A percentile compares a stretch with the other conserved stretches of the same genome.
Conservation (phyloP, 768 basidiomycete genomes). For the Boletellus ananiceps region DNA sequence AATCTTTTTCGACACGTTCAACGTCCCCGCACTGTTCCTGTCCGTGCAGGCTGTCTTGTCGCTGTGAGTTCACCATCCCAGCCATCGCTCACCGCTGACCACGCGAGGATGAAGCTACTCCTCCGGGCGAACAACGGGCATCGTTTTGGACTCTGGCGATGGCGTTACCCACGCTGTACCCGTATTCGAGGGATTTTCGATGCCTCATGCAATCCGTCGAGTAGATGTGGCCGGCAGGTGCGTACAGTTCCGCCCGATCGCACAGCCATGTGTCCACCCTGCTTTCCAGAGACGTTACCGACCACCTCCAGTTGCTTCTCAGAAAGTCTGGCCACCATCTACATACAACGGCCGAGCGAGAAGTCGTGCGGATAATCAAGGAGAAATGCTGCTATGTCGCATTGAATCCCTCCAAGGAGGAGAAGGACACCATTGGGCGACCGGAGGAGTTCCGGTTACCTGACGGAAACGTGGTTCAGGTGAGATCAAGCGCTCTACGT, state of each 20-base stretch:
- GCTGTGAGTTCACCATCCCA: slow-evolving; percentile 55
- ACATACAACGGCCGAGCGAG: slow-evolving; percentile 94
- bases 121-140: slow-evolving; percentile 97
- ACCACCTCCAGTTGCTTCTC: slow-evolving; percentile 89
- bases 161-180: slow-evolving; percentile 99
- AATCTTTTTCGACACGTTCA: slow-evolving; percentile 99
- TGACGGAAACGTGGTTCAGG: slow-evolving; percentile 91
- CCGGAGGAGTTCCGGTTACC: slow-evolving; percentile 89
- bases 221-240: slow-evolving; percentile 96
- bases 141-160: slow-evolving; percentile 97
- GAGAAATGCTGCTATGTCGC: slow-evolving; percentile 98
- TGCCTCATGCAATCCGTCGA: slow-evolving; percentile 96
- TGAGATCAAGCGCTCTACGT: slow-evolving; percentile 32
- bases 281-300: slow-evolving; percentile 80
- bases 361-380: slow-evolving; percentile 95
- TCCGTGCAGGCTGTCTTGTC: slow-evolving; percentile 97
- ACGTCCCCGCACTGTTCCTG: slow-evolving; percentile 94
- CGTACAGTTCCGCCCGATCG: slow-evolving; percentile 12
- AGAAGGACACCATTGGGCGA: slow-evolving; percentile 79
- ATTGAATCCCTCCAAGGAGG: slow-evolving; percentile 88
- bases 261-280: not conserved
- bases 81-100: slow-evolving; percentile 6
- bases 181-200: slow-evolving; percentile 98
- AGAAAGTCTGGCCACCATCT: slow-evolving; percentile 93
- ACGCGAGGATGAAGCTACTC: slow-evolving; percentile 67